Evolutionary conservation across 1,284 basidiomycete genomes (phyloP).

Genomic region (Malassezia nana): DNA sequence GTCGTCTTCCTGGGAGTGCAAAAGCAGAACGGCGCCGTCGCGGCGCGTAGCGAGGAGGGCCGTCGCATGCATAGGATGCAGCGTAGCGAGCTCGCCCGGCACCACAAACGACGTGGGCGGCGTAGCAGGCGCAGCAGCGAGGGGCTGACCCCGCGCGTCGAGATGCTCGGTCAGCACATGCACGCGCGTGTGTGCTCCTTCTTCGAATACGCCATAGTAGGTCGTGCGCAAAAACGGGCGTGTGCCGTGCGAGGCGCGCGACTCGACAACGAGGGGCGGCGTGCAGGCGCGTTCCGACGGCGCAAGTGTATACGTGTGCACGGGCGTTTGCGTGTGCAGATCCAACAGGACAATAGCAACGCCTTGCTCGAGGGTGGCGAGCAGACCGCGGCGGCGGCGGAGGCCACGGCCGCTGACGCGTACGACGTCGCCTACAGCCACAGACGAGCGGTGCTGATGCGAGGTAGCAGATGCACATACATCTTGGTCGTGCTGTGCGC

Average conservation of each 20-base stretch:
- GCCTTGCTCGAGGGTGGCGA: slow-evolving; percentile 16
- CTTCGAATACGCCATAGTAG: not conserved
- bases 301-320: slow-evolving; percentile 17
- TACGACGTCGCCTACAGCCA: slow-evolving; percentile 18
- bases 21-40: slow-evolving; percentile 8
- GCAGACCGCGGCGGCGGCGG: slow-evolving; percentile 11
- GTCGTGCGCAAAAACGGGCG: slow-evolving; percentile 6
- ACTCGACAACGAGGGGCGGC: slow-evolving; percentile 19
- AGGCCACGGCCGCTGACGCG: slow-evolving; percentile 2
- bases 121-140: not conserved
- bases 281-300: slow-evolving; percentile 13
- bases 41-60: slow-evolving; percentile 1
- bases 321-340: slow-evolving; percentile 15
- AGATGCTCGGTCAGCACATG: slow-evolving; percentile 6
- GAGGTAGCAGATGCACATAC: not conserved
- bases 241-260: not conserved
- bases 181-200: not conserved
- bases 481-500: not conserved
- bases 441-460: slow-evolving; percentile 1
- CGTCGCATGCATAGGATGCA: slow-evolving; percentile 1
- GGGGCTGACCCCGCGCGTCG: slow-evolving; percentile 3
- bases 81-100: not conserved
- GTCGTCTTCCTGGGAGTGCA: not conserved
- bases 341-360: slow-evolving; percentile 13
- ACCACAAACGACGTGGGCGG: not conserved